A percentile compares a stretch with the other conserved stretches of the same genome.
These are phyloP conservation scores for Sugiyamaella pinicola DNA, from an alignment of 1,139 yeast genomes.

Conservation along the genomic window DNA sequence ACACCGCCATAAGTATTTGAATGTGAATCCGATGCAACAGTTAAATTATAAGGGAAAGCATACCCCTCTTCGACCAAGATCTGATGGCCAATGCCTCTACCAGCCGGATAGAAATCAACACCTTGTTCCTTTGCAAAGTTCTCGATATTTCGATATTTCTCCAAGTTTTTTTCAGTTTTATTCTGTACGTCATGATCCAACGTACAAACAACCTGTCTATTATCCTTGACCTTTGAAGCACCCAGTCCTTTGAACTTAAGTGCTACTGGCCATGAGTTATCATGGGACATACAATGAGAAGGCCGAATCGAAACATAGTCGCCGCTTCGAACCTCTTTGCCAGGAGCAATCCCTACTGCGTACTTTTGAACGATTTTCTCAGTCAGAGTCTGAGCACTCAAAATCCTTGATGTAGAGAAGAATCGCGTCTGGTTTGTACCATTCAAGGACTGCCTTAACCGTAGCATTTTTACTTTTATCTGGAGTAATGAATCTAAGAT, in stretches of 20 bases:
- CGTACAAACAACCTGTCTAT: constrained; percentile 90
- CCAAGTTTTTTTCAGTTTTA: constrained; percentile 80
- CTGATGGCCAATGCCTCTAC: constrained; percentile 98
- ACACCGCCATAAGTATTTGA: constrained; percentile 98
- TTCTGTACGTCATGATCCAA: constrained; percentile 98
- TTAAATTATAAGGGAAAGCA: constrained; percentile 89
- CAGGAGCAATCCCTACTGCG: constrained; percentile 76
- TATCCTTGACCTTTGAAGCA: constrained; percentile 77
- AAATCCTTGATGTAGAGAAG: constrained; percentile 10
- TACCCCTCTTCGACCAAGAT: constrained; percentile 99
- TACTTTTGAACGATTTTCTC: constrained; percentile 94
- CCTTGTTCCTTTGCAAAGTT: constrained; percentile 87
- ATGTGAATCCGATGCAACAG: constrained; percentile 97
- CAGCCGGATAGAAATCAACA: constrained; percentile 97
- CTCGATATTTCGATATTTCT: constrained; percentile 85
- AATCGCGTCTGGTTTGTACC: not conserved
- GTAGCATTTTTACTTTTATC: constrained; percentile 8
- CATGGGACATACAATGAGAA: constrained; percentile 98
- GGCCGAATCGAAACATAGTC: constrained; percentile 95
- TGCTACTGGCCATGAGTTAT: constrained; percentile 99
- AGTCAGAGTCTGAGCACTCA: constrained; percentile 69
- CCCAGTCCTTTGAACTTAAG: constrained; percentile 94
- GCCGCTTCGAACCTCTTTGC: constrained; percentile 78
- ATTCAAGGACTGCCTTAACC: constrained; percentile 6
- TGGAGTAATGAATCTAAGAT: not conserved